Evolutionary conservation across 2,329 filamentous ascomycete genomes (phyloP).

Genomic region (Rasamsonia emersonii): DNA sequence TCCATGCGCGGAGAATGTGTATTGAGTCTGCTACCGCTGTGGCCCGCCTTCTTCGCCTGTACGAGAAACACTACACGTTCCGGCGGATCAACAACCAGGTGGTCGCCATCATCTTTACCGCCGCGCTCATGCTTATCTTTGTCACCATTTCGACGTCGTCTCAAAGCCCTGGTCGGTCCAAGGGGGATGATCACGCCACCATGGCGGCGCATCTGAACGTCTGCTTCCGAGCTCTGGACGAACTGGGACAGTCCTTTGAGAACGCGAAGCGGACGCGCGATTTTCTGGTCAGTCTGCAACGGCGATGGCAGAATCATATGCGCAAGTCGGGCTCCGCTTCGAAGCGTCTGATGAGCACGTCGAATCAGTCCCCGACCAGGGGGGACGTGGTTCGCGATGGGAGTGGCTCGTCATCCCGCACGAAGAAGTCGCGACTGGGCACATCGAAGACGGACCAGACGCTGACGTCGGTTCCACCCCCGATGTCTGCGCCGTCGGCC

Average conservation of each 20-base stretch:
- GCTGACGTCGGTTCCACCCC: background rate
- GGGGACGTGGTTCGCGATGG: background rate
- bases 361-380: background rate
- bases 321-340: slow-evolving; percentile 19
- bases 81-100: slow-evolving; percentile 37
- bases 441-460: background rate
- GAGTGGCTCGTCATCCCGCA: background rate
- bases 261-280: slow-evolving; percentile 33
- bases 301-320: slow-evolving; percentile 31
- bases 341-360: slow-evolving; percentile 22
- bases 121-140: slow-evolving; percentile 33
- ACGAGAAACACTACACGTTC: slow-evolving; percentile 35
- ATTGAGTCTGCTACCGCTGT: slow-evolving; percentile 33
- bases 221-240: slow-evolving; percentile 35
- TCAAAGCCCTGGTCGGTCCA: slow-evolving; percentile 13
- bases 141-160: slow-evolving; percentile 27
- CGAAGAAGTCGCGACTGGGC: slow-evolving; percentile 6
- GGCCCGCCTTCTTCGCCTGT: slow-evolving; percentile 32
- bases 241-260: slow-evolving; percentile 32
- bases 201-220: slow-evolving; percentile 31
- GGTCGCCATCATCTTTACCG: slow-evolving; percentile 37
- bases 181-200: slow-evolving; percentile 11
- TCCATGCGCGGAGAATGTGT: slow-evolving; percentile 36
- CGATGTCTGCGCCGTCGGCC: background rate
- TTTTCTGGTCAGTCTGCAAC: slow-evolving; percentile 29